Evolutionary conservation across 1,284 basidiomycete species (phyloP), one percentile per base, ranked within the genome.

Genomic region (Sporisorium exsertum): DNA sequence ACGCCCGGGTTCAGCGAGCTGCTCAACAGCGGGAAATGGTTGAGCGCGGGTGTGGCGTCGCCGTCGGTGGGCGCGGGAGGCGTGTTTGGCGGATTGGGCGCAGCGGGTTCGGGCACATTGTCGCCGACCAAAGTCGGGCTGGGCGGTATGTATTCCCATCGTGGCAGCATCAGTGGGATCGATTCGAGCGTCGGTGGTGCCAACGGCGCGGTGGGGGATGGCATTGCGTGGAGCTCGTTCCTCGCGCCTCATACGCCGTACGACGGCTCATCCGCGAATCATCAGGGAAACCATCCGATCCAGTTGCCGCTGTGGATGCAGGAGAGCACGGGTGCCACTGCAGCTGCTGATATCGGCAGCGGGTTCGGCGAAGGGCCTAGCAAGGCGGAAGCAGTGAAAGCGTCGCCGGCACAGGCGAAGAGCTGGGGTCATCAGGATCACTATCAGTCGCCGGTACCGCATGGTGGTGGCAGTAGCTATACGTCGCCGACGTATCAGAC

Each of bases 251-350:
- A 61, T 16, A 72, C 65, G 16, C 58, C 62, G 9, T 64, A 29
- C n/a, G 66, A 58, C 9, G 32, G 46, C 1, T 10, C 20, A 29
- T 32, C 22, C n/a, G 40, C 22, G 18, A 40, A 40, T 40, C 16
- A 3, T 5, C 37, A 40, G 0, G 9, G 22, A 3, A 40, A 65
- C n/a, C 73, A 66, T 15, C 63, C 72, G 5, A 65, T 75, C 18
- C 74, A 77, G 52, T 40, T 77, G n/a, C 74, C 74, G 15, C 37
- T 77, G 29, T 77, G 74, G 74, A 77, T 77, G 74, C 74, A 77
- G 56, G 74, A 77, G 35, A 58, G 53, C 12, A 77, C 74, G 0
- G 74, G 69, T 3, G 51, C 61, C 5, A n/a, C 37, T 2, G 42
- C 64, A 0, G 15, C 64, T 3, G 26, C 47, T 15, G 67, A 70